Evolutionary conservation across 352 stramenopile species (phyloP), one percentile per base, ranked within the genome.

Genomic region (Phytophthora meadii): DNA sequence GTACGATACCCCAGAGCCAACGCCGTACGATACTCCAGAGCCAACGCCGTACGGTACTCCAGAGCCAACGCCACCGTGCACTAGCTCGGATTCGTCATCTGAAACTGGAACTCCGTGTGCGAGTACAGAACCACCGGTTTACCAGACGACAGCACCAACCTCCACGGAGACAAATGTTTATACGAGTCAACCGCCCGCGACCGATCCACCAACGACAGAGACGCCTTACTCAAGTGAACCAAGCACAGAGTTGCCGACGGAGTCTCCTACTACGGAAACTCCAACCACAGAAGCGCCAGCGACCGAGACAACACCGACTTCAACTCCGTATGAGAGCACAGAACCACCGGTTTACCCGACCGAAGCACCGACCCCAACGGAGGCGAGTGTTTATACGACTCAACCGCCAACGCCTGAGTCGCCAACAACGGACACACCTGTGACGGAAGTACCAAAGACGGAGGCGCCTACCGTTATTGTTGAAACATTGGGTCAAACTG

Each of bases 81-180:
- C 54, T 27, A 27, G 40, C 25, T 65, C 37, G 0, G 2, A 17
- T 15, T 61, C 41, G 19, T 42, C 25, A 11, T 40, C 19, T 14
- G 11, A 28, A 59, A 22, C 37, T 3, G 9, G 39, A 36, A 65
- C 54, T n/a, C 59, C 44, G 12, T 51, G 25, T 10, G 15, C 36
- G 34, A 49, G 17, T 7, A 56, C 32, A 12, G 28, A 54, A 30
- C 15, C 59, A 15, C 10, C 41, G 12, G 8, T 30, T 36, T 46
- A 45, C n/a, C 36, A 27, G 19, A 68, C 56, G 4, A 8, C 63
- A 42, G 14, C 60, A 37, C 49, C 64, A 22, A 68, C 32, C 10
- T 22, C 50, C 12, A 62, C 52, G 10, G 51, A 62, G 32, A 40
- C 17, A 4, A 57, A n/a, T 27, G 11, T 41, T 53, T 58, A 57